Evolutionary conservation across 75 land plant species (phyloP), one percentile per base, ranked within the genome.

Genomic region (Sequoiadendron giganteum): DNA sequence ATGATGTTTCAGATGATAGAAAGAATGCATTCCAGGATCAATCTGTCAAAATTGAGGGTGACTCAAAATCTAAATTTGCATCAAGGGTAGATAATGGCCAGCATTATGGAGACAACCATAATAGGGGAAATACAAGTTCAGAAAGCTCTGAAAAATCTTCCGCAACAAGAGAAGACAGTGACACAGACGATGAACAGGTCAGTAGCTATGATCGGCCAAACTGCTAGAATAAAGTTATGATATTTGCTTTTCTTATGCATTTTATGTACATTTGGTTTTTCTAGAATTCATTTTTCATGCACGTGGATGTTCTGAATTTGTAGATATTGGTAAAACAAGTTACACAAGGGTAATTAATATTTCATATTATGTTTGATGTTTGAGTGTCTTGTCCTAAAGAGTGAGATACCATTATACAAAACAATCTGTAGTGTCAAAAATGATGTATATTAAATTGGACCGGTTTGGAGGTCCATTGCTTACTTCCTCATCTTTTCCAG

Each of bases 121-220:
- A 78, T 43, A 45, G 48, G 84, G 84, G 43, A 82, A 43, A 82
- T 4, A 82, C 4, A 5, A 45, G 84, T 0, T 40, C 45, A 21
- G 84, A 82, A 82, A 82, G 48, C n/a, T 45, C 84, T 42, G 48
- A 82, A 28, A 82, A 82, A 82, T 18, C 45, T 19, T 45, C 45
- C 43, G 48, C n/a, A 21, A 21, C 45, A 82, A 40, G 21, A 42
- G 84, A 82, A 43, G 48, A 45, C 84, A 82, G 49, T 82, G 48
- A 82, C 2, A 2, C 45, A 82, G 84, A 82, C 25, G 21, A 82
- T 43, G 84, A 82, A 42, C 84, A 82, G 84, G 84, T 82, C 25
- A 42, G 84, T 45, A 82, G 84, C 39, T 30, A 25, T 68, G n/a
- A 6, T 30, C 25, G n/a, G 30, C 25, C 72, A 25, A 68, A 73